Base-by-base conservation (phyloP, 2,329 filamentous ascomycete genomes). In the Bipolaris victoriae region DNA sequence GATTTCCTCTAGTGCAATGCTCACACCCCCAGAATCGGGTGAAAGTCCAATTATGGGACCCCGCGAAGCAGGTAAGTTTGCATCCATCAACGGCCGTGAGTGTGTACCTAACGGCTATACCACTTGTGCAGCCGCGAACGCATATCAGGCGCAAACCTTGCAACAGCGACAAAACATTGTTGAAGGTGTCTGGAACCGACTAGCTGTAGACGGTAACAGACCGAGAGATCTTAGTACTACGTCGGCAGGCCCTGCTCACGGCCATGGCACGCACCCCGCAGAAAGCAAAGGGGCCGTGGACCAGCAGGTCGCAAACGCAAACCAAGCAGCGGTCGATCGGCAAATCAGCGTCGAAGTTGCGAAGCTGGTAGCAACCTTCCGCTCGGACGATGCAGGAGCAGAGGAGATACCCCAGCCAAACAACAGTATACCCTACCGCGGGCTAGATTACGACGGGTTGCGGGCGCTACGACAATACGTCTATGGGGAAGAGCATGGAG, bases 381-480 rank as follows among this genome's bases (percentile, higher is more conserved):
- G 67, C 10, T 59, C 66, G 7, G 66, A 69, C 46, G 60, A 67
- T 31, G 58, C 57, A 20, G 56, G 55, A 35, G 46, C 53, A 40
- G 68, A 69, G 49, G 63, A 71, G 39, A 55, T 64, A 24, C 58
- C 61, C 15, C 67, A 66, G 39, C 52, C 64, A 33, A 58, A 54
- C 45, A 64, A 53, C 48, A 65, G 61, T 31, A 56, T 59, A 57
- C 62, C 66, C 9, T 71, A 71, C 31, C 66, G 63, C 33, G 71
- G 70, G 3, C 55, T 75, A 13, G 73, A 75, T 48, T 60, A 67
- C 29, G 72, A 74, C 11, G 70, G 64, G 6, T 39, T 74, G 29
- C 59, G 63, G 20, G 71, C 71, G 18, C 64, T 75, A 11, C 72
- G 73, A 22, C 60, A 66, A 13, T 71, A 73, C 49, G 65, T 74